Base-by-base conservation (phyloP, 495 filamentous ascomycete genomes). In the Viridothelium virens region DNA sequence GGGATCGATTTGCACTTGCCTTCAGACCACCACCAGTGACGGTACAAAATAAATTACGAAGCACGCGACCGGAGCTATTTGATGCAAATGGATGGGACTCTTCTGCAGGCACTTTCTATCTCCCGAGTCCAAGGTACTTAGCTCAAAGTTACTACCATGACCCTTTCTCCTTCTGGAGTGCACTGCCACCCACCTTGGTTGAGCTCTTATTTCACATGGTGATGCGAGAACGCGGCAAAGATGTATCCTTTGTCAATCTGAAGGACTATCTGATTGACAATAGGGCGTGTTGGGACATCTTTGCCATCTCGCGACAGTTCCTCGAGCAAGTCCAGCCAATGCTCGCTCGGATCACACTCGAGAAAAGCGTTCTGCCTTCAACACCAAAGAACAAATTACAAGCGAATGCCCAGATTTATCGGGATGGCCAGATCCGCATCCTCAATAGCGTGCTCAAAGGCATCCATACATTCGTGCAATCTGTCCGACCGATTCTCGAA, bases 1-100 rank as follows among this genome's bases (percentile, higher is more conserved):
- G 69, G 36, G 74, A 76, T 37, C 62, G 64, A 46, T 68, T 74
- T 11, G 56, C 53, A 77, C 77, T 70, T 80, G 87, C 75, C 36
- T 68, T 75, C 64, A 75, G 69, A 56, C 65, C 71, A 10, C 73
- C 76, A 25, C 63, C 68, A 36, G 33, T 38, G 34, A 47, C 41
- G 5, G 47, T 72, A n/a, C 70, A 72, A 39, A 33, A 5, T 33
- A 61, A 66, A 12, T 63, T 67, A 31, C 61, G 47, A 12, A 18
- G 2, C 14, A 38, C 65, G 34, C 65, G 68, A 61, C 67, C 65
- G 5, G 66, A 62, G 16, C 69, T 65, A 37, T 70, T 72, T 62
- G 65, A 16, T 18, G 0, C 18, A 14, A 38, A 62, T 12, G 66
- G 66, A 25, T 72, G 70, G 70, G 68, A 67, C 36, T 36, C 66